Conservation (phyloP, 129 eudicot species). For the Chrysanthemum lavandulifolium region DNA sequence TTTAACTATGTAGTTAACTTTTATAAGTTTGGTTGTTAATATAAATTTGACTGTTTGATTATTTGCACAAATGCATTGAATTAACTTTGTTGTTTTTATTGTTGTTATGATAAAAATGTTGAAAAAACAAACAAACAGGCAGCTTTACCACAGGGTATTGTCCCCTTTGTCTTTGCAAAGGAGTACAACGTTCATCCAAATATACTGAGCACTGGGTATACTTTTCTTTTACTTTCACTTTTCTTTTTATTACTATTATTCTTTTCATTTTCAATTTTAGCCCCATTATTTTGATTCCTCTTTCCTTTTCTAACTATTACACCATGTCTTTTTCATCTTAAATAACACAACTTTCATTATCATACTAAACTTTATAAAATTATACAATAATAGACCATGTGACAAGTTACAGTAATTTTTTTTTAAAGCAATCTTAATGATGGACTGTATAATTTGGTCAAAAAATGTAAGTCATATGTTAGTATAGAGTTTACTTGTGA, state of each 20-base stretch:
- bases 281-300: constrained; percentile 10
- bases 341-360: too few species aligned
- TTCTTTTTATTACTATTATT: background rate
- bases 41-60: constrained; percentile 6
- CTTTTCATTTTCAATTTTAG: background rate
- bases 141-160: constrained; percentile 98
- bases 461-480: too few species aligned
- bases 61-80: constrained; percentile 3
- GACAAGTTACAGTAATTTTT: too few species aligned
- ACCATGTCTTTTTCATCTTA: background rate
- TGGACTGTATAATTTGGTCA: too few species aligned
- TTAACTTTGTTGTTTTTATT: constrained; percentile 9
- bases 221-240: constrained; percentile 21
- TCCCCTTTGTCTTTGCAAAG: constrained; percentile 96
- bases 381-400: too few species aligned
- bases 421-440: too few species aligned
- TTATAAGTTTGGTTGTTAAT: too few species aligned
- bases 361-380: too few species aligned
- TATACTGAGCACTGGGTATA: constrained; percentile 88
- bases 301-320: constrained; percentile 15
- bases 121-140: constrained; percentile 60
- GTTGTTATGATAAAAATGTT: constrained; percentile 17
- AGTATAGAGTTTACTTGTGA: too few species aligned
- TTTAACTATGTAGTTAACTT: too few species aligned
- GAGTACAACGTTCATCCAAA: constrained; percentile 90